Conservation (phyloP, 148 eudicot species). For the Dianthus caryophyllus region DNA sequence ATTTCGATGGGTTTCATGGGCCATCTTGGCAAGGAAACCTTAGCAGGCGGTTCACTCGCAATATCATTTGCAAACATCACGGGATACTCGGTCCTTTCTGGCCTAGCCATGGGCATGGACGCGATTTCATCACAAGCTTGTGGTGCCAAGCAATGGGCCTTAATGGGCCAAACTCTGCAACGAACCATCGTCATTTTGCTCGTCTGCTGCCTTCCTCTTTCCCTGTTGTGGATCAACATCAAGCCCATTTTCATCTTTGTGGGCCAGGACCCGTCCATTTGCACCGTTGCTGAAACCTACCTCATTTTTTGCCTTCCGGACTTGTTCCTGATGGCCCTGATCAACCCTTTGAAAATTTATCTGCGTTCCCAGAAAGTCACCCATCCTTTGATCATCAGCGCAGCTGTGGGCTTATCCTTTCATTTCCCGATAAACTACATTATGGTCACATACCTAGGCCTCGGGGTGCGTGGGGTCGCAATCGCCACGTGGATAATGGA, state of each 20-base stretch:
- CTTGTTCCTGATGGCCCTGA: slow-evolving; percentile 29
- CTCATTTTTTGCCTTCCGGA: slow-evolving; percentile 35
- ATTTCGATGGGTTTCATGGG: slow-evolving; percentile 67
- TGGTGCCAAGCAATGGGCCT: slow-evolving; percentile 55
- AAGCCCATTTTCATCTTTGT: slow-evolving; percentile 29
- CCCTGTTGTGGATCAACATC: slow-evolving; percentile 37
- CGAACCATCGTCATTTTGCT: slow-evolving; percentile 36
- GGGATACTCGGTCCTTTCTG: slow-evolving; percentile 62
- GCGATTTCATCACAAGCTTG: slow-evolving; percentile 71
- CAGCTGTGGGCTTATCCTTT: slow-evolving; percentile 28
- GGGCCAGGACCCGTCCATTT: slow-evolving; percentile 35
- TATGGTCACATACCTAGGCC: slow-evolving; percentile 18
- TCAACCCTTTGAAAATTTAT: slow-evolving; percentile 31
- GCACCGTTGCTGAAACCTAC: slow-evolving; percentile 30
- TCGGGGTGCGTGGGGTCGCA: slow-evolving; percentile 34
- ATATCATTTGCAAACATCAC: slow-evolving; percentile 69
- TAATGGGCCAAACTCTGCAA: slow-evolving; percentile 56
- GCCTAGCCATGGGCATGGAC: slow-evolving; percentile 76
- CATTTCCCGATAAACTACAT: slow-evolving; percentile 36
- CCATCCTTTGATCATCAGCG: slow-evolving; percentile 29
- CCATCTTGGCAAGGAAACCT: slow-evolving; percentile 43
- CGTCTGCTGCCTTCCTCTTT: slow-evolving; percentile 36
- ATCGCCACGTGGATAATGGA: slow-evolving; percentile 30
- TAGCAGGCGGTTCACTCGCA: slow-evolving; percentile 72
- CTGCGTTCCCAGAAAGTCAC: slow-evolving; percentile 39